Evolutionary conservation across 2,329 filamentous ascomycete species (phyloP), one percentile per base, ranked within the genome.

Genomic region (Cryphonectria japonica): DNA sequence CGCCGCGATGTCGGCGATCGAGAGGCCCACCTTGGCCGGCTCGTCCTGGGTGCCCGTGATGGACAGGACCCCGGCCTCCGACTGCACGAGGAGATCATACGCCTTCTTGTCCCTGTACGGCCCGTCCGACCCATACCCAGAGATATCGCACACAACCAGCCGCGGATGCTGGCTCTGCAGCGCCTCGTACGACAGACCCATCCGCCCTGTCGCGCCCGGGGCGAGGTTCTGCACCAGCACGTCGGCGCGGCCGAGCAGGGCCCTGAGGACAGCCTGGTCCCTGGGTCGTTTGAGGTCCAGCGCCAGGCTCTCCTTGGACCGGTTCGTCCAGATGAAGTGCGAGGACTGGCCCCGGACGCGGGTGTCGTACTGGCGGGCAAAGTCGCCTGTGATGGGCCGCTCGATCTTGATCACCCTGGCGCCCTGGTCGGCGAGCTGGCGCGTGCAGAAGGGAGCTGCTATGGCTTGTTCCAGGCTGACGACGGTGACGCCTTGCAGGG

Each of bases 381-480:
- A 88, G 74, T 88, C 86, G 1, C 86, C 86, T 0, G 82, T 82
- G 0, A 78, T 81, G 0, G 85, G 86, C 0, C 86, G 82, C 74
- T 88, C 86, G 29, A 88, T 77, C 75, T 88, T 88, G 76, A 87
- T 87, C 29, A 88, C 85, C 6, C 85, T 80, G 2, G 86, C 86
- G 16, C 86, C 86, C 11, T 85, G 79, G 72, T 88, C 86, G 26
- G 86, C 85, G 5, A 87, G 80, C 66, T 88, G 86, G 0, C 86
- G 80, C 0, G 86, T 87, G 72, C 85, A 87, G 71, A 87, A 87
- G 0, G 86, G 86, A 0, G 85, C 85, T 0, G 86, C 84, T 73
- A 88, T 85, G 63, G 86, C 86, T 75, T 88, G 86, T 70, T 87
- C 86, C 0, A 87, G 78, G 57, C 84, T 85, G 32, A 87, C 82